Base-by-base conservation (phyloP, 2,329 filamentous ascomycete genomes). In the Calonectria pteridis region DNA sequence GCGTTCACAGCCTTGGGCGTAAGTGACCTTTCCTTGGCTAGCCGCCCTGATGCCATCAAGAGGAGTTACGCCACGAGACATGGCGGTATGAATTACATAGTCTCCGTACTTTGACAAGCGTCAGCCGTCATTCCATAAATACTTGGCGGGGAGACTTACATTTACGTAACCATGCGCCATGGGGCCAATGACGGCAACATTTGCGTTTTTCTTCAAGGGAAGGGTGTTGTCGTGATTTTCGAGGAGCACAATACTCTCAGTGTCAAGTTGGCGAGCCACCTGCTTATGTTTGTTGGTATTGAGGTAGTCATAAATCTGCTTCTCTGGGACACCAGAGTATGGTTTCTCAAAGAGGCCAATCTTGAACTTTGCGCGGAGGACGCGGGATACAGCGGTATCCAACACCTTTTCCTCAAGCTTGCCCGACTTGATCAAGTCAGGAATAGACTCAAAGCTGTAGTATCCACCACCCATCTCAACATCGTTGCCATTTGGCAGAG, bases 391-490 rank as follows among this genome's bases (percentile, higher is more conserved):
- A 5, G 93, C 93, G 11, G 86, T 89, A 81, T 95, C 88, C n/a
- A 95, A 90, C 31, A 89, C 79, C 7, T 88, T 84, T 33, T 91
- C 86, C 51, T 91, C 87, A 2, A 95, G 84, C 70, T 89, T 91
- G 0, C 92, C 92, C 1, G 89, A 87, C 68, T 90, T 84, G 20
- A 95, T 87, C 63, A 95, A 87, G 33, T 90, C 86, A 7, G 93
- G 92, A 66, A 95, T 94, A 43, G 87, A 89, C 76, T 91, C 87
- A 80, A 91, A 93, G 81, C 92, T 94, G 85, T 91, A 95, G 26
- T 91, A 93, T 26, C 94, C 93, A 49, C 93, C 93, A 16, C 93
- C 93, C 93, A 95, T 95, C 79, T 95, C 94, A 16, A 93, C 88
- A 77, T 95, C 93, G 64, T 91, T 93, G 4, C 94, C 93, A 6